phyloP scores from a whole-genome alignment of 2,329 filamentous ascomycete genomes.

The Paraconiothyrium brasiliense region DNA sequence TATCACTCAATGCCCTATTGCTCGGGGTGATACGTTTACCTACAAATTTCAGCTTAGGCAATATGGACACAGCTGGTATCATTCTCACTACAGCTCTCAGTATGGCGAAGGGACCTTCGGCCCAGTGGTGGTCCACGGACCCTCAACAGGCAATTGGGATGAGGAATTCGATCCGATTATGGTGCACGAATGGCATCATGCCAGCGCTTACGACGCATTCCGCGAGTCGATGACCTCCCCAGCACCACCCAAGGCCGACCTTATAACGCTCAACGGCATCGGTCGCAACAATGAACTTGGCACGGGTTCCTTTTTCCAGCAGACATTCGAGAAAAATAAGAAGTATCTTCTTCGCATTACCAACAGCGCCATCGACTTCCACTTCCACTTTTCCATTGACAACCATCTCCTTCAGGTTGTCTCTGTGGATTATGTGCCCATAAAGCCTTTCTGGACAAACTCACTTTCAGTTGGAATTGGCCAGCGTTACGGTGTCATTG shows the following conservation, averaged over 20 bases:
- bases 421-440: constrained; percentile 42
- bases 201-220: constrained; percentile 24
- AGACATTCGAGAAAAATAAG: constrained; percentile 41
- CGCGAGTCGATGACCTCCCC: constrained; percentile 15
- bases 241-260: constrained; percentile 19
- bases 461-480: constrained; percentile 51
- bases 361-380: constrained; percentile 29
- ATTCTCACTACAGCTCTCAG: constrained; percentile 51
- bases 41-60: constrained; percentile 32
- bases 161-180: constrained; percentile 30
- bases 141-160: constrained; percentile 25
- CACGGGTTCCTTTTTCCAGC: constrained; percentile 23
- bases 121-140: constrained; percentile 36
- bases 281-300: constrained; percentile 21
- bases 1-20: constrained; percentile 53
- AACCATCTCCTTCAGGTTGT: constrained; percentile 50
- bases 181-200: constrained; percentile 33
- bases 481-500: constrained; percentile 56
- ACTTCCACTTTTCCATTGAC: constrained; percentile 49
- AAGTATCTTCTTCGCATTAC: constrained; percentile 32
- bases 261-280: constrained; percentile 27
- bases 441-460: constrained; percentile 47
- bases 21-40: constrained; percentile 57
- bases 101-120: constrained; percentile 51
- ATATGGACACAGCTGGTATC: constrained; percentile 47